These are phyloP conservation scores for Fusarium haematococcum DNA, from an alignment of 2,329 filamentous ascomycete species.

Conservation along the genomic window DNA sequence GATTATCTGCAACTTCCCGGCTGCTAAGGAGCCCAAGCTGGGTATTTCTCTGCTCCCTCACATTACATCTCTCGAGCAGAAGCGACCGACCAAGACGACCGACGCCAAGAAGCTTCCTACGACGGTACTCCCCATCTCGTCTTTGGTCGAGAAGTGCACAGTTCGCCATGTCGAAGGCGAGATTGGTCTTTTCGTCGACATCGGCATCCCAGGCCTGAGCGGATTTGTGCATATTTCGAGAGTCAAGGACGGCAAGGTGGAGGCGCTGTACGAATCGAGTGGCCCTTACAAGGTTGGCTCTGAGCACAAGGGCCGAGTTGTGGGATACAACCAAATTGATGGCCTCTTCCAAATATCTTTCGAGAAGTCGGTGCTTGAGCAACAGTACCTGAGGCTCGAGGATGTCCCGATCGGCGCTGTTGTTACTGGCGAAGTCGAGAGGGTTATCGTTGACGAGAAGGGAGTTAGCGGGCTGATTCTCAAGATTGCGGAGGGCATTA, in stretches of 20 bases:
- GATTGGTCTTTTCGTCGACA: slow-evolving; percentile 83
- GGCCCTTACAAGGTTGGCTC: slow-evolving; percentile 85
- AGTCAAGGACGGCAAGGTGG: slow-evolving; percentile 89
- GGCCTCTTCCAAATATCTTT: slow-evolving; percentile 88
- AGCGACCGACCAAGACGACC: slow-evolving; percentile 50
- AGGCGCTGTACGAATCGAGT: slow-evolving; percentile 79
- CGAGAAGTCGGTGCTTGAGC: slow-evolving; percentile 83
- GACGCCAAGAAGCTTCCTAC: slow-evolving; percentile 62
- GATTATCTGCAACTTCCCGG: slow-evolving; percentile 88
- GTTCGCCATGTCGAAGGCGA: slow-evolving; percentile 83
- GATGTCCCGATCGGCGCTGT: slow-evolving; percentile 86
- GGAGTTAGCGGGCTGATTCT: slow-evolving; percentile 86
- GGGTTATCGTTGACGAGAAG: slow-evolving; percentile 80
- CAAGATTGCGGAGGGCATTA: slow-evolving; percentile 86
- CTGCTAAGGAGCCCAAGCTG: slow-evolving; percentile 82
- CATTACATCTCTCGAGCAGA: slow-evolving; percentile 71
- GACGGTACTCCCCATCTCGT: slow-evolving; percentile 75
- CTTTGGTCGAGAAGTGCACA: slow-evolving; percentile 80
- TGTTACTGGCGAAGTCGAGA: slow-evolving; percentile 86
- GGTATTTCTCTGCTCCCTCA: slow-evolving; percentile 92
- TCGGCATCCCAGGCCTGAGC: slow-evolving; percentile 72
- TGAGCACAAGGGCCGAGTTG: slow-evolving; percentile 81
- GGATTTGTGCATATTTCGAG: slow-evolving; percentile 96
- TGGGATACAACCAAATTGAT: slow-evolving; percentile 90
- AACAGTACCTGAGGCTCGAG: slow-evolving; percentile 90